phyloP scores from a whole-genome alignment of 805 yeast genomes.

The Candida qinlingensis region DNA sequence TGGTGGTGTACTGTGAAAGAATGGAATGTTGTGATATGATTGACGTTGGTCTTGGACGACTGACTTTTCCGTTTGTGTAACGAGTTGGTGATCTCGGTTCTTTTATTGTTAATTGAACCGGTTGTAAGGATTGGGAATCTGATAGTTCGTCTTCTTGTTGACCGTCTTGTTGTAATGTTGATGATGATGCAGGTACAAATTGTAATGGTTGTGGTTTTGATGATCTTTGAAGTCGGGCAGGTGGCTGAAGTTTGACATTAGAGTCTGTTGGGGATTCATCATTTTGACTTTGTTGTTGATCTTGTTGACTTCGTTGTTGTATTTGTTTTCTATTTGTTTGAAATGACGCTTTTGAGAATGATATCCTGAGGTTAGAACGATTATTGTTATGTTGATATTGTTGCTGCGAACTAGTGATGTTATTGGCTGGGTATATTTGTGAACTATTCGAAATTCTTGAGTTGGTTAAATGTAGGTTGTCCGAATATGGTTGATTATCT shows the following conservation, averaged over 20 bases:
- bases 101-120: slow-evolving; percentile 24
- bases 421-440: slow-evolving; percentile 1
- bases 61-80: slow-evolving; percentile 2
- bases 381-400: neutral
- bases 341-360: neutral
- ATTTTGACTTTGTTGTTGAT: neutral
- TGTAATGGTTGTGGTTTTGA: neutral
- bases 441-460: slow-evolving; percentile 4
- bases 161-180: neutral
- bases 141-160: neutral
- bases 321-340: neutral
- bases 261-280: neutral
- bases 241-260: neutral
- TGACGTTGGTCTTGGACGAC: slow-evolving; percentile 41
- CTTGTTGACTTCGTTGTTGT: neutral
- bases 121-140: neutral
- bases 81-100: slow-evolving; percentile 27
- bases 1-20: slow-evolving; percentile 40
- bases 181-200: neutral
- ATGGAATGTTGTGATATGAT: slow-evolving; percentile 45
- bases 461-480: neutral
- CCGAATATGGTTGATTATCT: neutral
- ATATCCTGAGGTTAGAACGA: neutral
- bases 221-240: neutral
- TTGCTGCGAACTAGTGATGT: neutral